Evolutionary conservation across 306 rosid species (phyloP).

Genomic region (Gastrolobium villosum): DNA sequence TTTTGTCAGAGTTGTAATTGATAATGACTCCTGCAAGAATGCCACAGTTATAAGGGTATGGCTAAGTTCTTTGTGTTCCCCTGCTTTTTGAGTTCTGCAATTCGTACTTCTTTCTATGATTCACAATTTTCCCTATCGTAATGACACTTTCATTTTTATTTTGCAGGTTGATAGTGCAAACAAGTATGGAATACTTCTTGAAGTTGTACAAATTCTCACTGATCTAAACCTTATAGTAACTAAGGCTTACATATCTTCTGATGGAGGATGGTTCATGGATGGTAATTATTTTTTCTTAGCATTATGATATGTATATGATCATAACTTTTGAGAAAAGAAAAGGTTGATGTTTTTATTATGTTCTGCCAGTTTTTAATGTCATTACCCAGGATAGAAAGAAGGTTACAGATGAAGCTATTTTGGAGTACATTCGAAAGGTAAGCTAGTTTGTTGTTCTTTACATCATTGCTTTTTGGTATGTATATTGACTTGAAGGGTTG

Average conservation of each 20-base stretch:
- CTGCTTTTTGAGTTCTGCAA: background rate
- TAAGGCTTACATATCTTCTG: conserved; percentile 94
- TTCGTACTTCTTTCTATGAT: conserved; percentile 7
- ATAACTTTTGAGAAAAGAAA: background rate
- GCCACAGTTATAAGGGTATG: conserved; percentile 90
- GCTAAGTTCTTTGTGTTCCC: background rate
- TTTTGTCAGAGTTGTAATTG: conserved; percentile 43
- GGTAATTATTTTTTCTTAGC: conserved; percentile 59
- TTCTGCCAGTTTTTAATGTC: conserved; percentile 82
- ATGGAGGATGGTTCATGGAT: conserved; percentile 99
- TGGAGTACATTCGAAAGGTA: conserved; percentile 84
- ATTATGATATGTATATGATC: background rate
- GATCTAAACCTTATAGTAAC: conserved; percentile 83
- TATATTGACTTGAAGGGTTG: background rate
- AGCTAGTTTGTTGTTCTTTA: conserved; percentile 40
- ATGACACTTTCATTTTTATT: conserved; percentile 25
- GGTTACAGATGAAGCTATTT: conserved; percentile 80
- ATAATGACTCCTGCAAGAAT: conserved; percentile 37
- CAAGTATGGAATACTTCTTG: conserved; percentile 90
- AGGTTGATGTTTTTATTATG: conserved; percentile 23
- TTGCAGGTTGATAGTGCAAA: conserved; percentile 89
- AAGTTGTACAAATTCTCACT: conserved; percentile 90
- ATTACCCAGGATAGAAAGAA: conserved; percentile 93
- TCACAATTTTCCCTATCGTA: conserved; percentile 27
- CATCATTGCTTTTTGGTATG: conserved; percentile 24